Conservation (phyloP, 768 basidiomycete species). For the Boletus eberwhitei region DNA sequence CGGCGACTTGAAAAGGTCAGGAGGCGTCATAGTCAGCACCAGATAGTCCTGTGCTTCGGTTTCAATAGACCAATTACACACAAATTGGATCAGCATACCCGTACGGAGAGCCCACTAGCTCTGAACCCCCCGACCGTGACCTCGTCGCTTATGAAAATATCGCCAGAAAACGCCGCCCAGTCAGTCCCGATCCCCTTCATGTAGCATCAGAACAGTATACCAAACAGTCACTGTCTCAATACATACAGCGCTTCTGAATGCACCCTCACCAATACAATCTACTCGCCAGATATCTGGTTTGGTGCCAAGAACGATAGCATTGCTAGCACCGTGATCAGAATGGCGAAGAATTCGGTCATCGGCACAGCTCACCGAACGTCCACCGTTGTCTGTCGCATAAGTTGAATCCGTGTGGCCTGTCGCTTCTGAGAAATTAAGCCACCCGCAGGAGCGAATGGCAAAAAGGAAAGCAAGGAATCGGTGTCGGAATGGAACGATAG, state of each 20-base stretch:
- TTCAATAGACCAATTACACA: neutral
- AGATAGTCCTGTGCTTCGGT: slow-evolving; percentile 56
- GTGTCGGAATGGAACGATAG: slow-evolving; percentile 56
- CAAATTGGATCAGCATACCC: slow-evolving; percentile 39
- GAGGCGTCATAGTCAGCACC: slow-evolving; percentile 56
- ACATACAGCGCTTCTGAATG: slow-evolving; percentile 55
- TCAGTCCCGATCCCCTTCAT: slow-evolving; percentile 59
- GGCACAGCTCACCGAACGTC: slow-evolving; percentile 47
- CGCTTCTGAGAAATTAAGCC: slow-evolving; percentile 27
- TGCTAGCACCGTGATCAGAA: slow-evolving; percentile 33
- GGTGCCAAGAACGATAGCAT: slow-evolving; percentile 44
- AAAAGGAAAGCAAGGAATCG: slow-evolving; percentile 54
- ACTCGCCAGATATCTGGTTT: slow-evolving; percentile 72
- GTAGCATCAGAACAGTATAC: slow-evolving; percentile 2
- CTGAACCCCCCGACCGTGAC: slow-evolving; percentile 61
- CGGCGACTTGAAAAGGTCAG: slow-evolving; percentile 49
- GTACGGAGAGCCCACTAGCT: slow-evolving; percentile 60
- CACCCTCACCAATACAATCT: slow-evolving; percentile 61
- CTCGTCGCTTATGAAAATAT: slow-evolving; percentile 48
- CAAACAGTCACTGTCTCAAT: neutral
- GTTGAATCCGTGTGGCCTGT: slow-evolving; percentile 49
- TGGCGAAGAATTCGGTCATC: neutral
- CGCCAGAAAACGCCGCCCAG: slow-evolving; percentile 60
- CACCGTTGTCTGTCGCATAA: slow-evolving; percentile 65
- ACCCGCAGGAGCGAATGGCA: slow-evolving; percentile 53